Base-by-base conservation (phyloP, 139 green algal genomes). In the Chlamydomonas sp. region DNA sequence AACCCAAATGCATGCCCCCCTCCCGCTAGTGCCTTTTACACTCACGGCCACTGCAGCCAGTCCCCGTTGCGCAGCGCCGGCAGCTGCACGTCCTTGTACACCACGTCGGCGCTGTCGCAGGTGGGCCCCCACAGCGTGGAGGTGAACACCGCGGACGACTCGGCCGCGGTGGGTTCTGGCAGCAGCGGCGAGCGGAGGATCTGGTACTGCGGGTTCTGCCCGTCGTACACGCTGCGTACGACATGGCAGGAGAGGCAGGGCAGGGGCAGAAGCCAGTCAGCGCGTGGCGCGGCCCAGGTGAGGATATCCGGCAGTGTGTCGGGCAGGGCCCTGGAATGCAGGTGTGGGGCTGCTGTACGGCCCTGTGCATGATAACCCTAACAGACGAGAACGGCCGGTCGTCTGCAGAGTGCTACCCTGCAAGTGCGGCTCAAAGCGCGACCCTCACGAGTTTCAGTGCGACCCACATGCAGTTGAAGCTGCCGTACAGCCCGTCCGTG, bases 71-170 rank as follows among this genome's bases (percentile, higher is more conserved):
- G 91, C 79, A 98, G 90, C 77, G 92, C 86, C 10, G 97, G 97
- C 85, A 99, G 90, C 69, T 74, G 68, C 49, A 93, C 84, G 86
- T 96, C 92, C 82, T 92, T 91, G 83, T 92, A 91, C 9, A 98
- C 86, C 18, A 91, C 95, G 90, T 98, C 96, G n/a, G 96, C 90
- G 31, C 93, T 94, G 91, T 98, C 96, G 87, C 96, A 98, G 12
- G 96, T 97, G 80, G 96, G 96, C 4, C 96, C 96, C 94, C 96
- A 98, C 59, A 98, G 80, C 1, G 96, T 98, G 57, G 92, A 92
- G 9, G 59, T 3, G 68, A 64, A 90, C 4, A 71, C 16, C 18
- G n/a, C n/a, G 15, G 62, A 59, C 77, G 58, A 66, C 63, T 75
- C 61, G 75, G 57, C 59, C 14, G 60, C 16, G 73, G 73, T 14